Percentiles rank a stretch among this genome's conserved stretches.
phyloP scores from a whole-genome alignment of 768 basidiomycete genomes.

The Tylopilus balloui region DNA sequence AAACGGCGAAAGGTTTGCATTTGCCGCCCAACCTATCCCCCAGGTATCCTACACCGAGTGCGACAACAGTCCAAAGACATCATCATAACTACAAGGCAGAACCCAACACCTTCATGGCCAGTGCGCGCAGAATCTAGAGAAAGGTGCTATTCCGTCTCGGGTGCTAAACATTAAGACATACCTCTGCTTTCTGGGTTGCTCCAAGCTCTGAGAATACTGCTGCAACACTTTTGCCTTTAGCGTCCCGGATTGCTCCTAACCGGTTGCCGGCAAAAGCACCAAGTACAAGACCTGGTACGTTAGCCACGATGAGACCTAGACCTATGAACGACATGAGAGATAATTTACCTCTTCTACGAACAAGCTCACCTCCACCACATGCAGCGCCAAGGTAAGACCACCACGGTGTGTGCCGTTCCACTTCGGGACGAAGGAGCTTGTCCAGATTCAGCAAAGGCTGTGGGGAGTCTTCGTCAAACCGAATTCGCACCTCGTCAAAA shows the following conservation, averaged over 20 bases:
- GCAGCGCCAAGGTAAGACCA: conserved; percentile 72
- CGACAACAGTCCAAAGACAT: not conserved
- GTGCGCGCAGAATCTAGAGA: conserved; percentile 67
- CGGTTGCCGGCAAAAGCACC: conserved; percentile 87
- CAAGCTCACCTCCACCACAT: conserved; percentile 55
- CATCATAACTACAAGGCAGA: conserved; percentile 39
- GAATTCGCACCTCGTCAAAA: conserved; percentile 73
- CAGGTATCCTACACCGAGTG: conserved; percentile 9
- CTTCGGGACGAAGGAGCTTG: conserved; percentile 78
- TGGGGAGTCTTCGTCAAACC: not conserved
- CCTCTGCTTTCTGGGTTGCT: conserved; percentile 82
- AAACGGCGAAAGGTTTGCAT: no score
- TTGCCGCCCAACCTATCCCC: no score
- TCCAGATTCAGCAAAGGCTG: not conserved
- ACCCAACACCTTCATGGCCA: conserved; percentile 81
- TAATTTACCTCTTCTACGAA: conserved; percentile 3
- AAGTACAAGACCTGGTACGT: conserved; percentile 80
- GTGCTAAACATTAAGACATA: conserved; percentile 32
- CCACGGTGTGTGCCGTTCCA: conserved; percentile 63
- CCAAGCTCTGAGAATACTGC: conserved; percentile 79
- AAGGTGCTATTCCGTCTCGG: not conserved
- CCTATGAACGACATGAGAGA: conserved; percentile 34
- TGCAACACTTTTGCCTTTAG: conserved; percentile 91
- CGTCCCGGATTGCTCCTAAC: conserved; percentile 88
- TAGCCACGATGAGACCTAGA: conserved; percentile 51